Conservation (phyloP, 805 yeast genomes). For the Brettanomyces custersianus region DNA sequence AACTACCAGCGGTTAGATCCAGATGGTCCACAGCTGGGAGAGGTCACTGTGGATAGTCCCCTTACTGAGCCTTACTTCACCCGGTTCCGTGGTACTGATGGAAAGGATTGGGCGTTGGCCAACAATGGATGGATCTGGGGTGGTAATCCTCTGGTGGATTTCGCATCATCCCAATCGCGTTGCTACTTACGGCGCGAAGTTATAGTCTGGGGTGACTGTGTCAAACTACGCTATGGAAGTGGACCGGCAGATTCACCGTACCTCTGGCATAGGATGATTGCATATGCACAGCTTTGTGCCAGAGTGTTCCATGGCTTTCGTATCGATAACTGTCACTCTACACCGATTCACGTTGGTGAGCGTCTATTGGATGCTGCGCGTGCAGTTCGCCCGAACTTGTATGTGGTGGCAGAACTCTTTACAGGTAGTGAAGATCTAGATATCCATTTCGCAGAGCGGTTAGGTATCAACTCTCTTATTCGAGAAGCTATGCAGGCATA, state of each 20-base stretch:
- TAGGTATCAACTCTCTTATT: constrained; percentile 81
- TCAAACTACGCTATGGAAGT: constrained; percentile 78
- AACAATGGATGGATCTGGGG: constrained; percentile 99
- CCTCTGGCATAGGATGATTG: constrained; percentile 81
- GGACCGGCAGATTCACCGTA: constrained; percentile 77
- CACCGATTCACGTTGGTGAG: constrained; percentile 93
- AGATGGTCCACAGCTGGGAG: constrained; percentile 77
- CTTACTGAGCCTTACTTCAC: constrained; percentile 86
- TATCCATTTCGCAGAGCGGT: constrained; percentile 78
- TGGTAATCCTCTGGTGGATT: constrained; percentile 87
- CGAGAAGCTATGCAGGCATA: constrained; percentile 98
- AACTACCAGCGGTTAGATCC: constrained; percentile 67
- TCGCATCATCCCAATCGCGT: constrained; percentile 72
- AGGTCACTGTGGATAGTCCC: constrained; percentile 46
- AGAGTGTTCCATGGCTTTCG: constrained; percentile 76
- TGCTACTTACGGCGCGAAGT: constrained; percentile 88
- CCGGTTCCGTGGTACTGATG: constrained; percentile 44
- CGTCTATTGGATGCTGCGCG: constrained; percentile 83
- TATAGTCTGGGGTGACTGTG: constrained; percentile 97
- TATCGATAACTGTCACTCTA: constrained; percentile 92
- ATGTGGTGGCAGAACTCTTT: constrained; percentile 90
- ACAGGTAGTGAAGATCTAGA: constrained; percentile 90
- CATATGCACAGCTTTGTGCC: constrained; percentile 68
- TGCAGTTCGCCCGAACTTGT: constrained; percentile 70
- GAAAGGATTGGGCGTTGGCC: constrained; percentile 64